Percentiles rank a stretch among this genome's conserved stretches.
phyloP scores from a whole-genome alignment of 73 alveolate genomes.

The Stentor roeselii region DNA sequence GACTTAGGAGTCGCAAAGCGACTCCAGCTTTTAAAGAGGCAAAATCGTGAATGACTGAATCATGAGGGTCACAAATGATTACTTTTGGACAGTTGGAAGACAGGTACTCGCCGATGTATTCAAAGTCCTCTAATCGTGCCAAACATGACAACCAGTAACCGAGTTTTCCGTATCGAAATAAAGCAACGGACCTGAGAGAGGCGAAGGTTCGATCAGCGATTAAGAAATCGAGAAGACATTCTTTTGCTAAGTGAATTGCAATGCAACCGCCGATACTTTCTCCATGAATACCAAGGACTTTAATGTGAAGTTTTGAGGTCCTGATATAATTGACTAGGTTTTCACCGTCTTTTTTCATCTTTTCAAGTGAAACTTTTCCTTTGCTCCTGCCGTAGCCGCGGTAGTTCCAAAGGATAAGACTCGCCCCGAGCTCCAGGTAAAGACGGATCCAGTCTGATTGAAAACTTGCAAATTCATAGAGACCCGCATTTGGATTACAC shows the following conservation, averaged over 20 bases:
- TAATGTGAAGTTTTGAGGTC: not conserved
- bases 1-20: not conserved
- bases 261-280: slow-evolving; percentile 47
- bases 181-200: slow-evolving; percentile 36
- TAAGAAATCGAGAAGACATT: slow-evolving; percentile 49
- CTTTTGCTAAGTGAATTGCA: slow-evolving; percentile 39
- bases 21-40: slow-evolving; percentile 48
- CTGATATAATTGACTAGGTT: not conserved
- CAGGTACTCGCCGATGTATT: slow-evolving; percentile 35
- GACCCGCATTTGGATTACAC: slow-evolving; percentile 71
- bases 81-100: slow-evolving; percentile 53
- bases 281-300: slow-evolving; percentile 48
- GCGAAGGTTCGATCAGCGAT: slow-evolving; percentile 60
- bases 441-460: slow-evolving; percentile 58
- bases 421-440: slow-evolving; percentile 44
- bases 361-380: not conserved
- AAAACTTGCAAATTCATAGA: slow-evolving; percentile 46
- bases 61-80: slow-evolving; percentile 48
- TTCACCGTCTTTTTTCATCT: slow-evolving; percentile 27
- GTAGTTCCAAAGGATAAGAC: slow-evolving; percentile 59
- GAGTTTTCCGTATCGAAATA: slow-evolving; percentile 38
- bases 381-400: slow-evolving; percentile 33
- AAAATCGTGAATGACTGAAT: slow-evolving; percentile 45
- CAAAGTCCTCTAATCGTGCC: slow-evolving; percentile 28
- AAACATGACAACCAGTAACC: slow-evolving; percentile 36